Base-by-base conservation (phyloP, 306 rosid species). In the Glycine tomentella region DNA sequence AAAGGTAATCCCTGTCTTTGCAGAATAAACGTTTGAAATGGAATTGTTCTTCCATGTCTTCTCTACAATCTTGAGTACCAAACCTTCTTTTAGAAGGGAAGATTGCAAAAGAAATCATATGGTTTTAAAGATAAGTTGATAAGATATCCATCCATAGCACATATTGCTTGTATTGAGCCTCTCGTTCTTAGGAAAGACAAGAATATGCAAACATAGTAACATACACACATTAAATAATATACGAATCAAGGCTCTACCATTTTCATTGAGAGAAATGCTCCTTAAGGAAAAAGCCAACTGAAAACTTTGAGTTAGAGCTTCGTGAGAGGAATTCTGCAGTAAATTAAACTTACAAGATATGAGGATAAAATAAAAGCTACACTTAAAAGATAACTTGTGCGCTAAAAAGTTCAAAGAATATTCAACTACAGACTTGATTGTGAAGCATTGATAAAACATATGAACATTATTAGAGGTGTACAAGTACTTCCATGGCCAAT, bases 271-370 rank as follows among this genome's bases (percentile, higher is more conserved):
- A 82, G 99, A 90, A 74, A 93, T 84, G 87, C 66, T 85, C 75
- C 88, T 87, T 88, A 95, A 83, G 83, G 97, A 88, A 88, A 95
- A 87, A 66, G 99, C 98, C 77, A 95, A 78, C 90, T 93, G 99
- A 82, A 91, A 91, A 78, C 98, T 89, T 82, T 84, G 93, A 85
- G 87, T 87, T 64, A 95, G 94, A 86, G 90, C 97, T 88, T 95
- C 98, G 36, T 88, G 69, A 79, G 94, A 88, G 84, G 98, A 91
- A 85, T 95, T 88, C 99, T 95, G 92, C 88, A 86, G 58, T 67
- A n/a, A 61, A 73, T 40, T 71, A 62, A 45, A 81, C 62, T 15
- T 68, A 52, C 56, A 70, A 55, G 69, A 31, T 69, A 80, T 77
- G 80, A 82, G 80, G 40, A 82, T 55, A 38, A 33, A 49, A 70